Percentiles rank a stretch among this genome's conserved stretches.
Evolutionary conservation across 2,329 filamentous ascomycete species (phyloP).

Genomic region (Pezicula carpinea): DNA sequence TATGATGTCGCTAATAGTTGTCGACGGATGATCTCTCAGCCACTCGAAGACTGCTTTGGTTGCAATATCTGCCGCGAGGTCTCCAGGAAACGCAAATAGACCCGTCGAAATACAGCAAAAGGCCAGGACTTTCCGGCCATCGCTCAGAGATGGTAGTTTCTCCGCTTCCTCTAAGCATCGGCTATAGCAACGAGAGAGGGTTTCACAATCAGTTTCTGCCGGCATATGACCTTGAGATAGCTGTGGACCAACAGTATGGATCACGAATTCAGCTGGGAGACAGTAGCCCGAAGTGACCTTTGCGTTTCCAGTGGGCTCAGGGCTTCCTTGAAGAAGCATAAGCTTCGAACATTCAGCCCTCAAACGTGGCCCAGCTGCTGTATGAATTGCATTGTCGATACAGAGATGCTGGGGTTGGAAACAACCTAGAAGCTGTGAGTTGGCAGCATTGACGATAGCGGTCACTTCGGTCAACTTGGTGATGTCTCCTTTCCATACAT

Average conservation of each 20-base stretch:
- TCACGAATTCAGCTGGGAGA: slow-evolving; percentile 25
- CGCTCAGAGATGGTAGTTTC: slow-evolving; percentile 15
- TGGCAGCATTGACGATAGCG: slow-evolving; percentile 33
- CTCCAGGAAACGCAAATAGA: slow-evolving; percentile 29
- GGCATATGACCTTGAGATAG: slow-evolving; percentile 20
- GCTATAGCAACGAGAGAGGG: slow-evolving; percentile 27
- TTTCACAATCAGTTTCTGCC: slow-evolving; percentile 12
- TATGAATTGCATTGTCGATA: slow-evolving; percentile 33
- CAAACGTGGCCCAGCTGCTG: slow-evolving; percentile 27
- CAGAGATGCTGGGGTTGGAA: slow-evolving; percentile 30
- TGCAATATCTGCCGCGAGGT: slow-evolving; percentile 25
- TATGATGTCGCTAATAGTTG: slow-evolving; percentile 26
- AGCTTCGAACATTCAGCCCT: slow-evolving; percentile 26
- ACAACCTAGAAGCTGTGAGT: slow-evolving; percentile 30
- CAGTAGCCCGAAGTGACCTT: slow-evolving; percentile 26
- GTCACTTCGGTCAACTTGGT: slow-evolving; percentile 27
- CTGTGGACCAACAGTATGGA: slow-evolving; percentile 32
- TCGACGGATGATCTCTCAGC: slow-evolving; percentile 21
- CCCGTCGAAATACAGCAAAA: slow-evolving; percentile 33
- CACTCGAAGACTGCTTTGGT: slow-evolving; percentile 25
- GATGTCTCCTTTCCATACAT: slow-evolving; percentile 14
- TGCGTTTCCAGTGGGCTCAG: slow-evolving; percentile 24
- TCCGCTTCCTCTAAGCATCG: slow-evolving; percentile 28
- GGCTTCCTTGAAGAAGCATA: slow-evolving; percentile 20
- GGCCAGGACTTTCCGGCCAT: slow-evolving; percentile 26